These are phyloP conservation scores for Aspergillus nanangensis DNA, from an alignment of 495 filamentous ascomycete genomes.

Conservation along the genomic window DNA sequence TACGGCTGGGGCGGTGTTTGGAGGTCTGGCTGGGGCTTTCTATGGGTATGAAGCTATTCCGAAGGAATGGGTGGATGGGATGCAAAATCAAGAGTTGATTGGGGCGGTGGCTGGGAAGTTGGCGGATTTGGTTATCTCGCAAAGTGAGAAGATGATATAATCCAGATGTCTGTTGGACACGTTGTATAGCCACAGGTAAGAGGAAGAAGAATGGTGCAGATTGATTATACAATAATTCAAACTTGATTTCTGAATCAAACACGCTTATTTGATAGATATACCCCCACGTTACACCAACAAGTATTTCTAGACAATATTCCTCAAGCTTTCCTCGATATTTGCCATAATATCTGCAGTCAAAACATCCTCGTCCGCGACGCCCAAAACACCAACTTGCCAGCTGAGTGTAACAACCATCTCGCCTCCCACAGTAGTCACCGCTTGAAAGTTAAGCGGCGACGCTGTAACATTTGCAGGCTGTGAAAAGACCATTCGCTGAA, in stretches of 20 bases:
- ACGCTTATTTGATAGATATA: no score
- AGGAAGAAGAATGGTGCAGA: no score
- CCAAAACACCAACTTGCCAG: conserved; percentile 17
- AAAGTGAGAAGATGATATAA: no score
- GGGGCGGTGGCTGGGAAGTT: conserved; percentile 8
- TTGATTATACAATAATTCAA: no score
- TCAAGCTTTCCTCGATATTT: conserved; percentile 4
- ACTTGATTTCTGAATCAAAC: no score
- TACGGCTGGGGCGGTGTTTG: conserved; percentile 47
- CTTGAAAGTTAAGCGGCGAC: conserved; percentile 11
- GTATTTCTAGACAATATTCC: no score
- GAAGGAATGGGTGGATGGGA: conserved; percentile 24
- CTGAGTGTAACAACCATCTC: conserved; percentile 19
- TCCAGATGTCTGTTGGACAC: no score
- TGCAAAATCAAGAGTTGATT: conserved; percentile 23
- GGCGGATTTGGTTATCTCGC: no score
- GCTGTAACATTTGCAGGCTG: conserved; percentile 14
- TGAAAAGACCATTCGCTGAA: conserved; percentile 11
- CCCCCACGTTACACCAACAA: no score
- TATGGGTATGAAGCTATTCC: conserved; percentile 37
- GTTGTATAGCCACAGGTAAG: no score
- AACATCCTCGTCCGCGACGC: conserved; percentile 8
- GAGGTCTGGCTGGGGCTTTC: conserved; percentile 41
- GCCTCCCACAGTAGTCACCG: conserved; percentile 10
- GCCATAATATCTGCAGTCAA: conserved; percentile 8